These are phyloP conservation scores for Mollisiaceae sp. DNA, from an alignment of 2,329 filamentous ascomycete genomes.

Conservation along the genomic window DNA sequence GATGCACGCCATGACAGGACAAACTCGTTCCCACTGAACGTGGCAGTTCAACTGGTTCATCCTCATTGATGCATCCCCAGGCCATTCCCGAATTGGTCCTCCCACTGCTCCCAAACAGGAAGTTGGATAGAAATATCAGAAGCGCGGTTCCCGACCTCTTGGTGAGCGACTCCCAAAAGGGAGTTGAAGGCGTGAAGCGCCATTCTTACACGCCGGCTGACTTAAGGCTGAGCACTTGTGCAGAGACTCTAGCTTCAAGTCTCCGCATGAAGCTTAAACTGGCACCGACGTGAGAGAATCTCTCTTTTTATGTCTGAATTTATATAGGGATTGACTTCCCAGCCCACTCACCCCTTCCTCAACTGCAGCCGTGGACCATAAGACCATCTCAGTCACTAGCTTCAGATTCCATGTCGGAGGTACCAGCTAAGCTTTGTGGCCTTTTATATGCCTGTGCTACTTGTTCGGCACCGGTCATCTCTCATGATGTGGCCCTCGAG, in stretches of 20 bases:
- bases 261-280: slow-evolving; percentile 15
- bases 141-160: neutral
- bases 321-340: slow-evolving; percentile 18
- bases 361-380: slow-evolving; percentile 13
- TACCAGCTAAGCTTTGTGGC: neutral
- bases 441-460: neutral
- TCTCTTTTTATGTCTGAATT: neutral
- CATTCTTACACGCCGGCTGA: slow-evolving; percentile 25
- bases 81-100: slow-evolving; percentile 15
- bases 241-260: slow-evolving; percentile 10
- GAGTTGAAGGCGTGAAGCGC: slow-evolving; percentile 16
- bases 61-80: neutral
- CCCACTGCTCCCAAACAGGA: slow-evolving; percentile 10
- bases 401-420: neutral
- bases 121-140: slow-evolving; percentile 14
- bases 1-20: neutral
- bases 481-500: no score
- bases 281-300: neutral
- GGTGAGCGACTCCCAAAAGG: slow-evolving; percentile 1
- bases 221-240: slow-evolving; percentile 20
- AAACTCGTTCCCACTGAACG: slow-evolving; percentile 15
- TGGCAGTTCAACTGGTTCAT: slow-evolving; percentile 17
- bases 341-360: slow-evolving; percentile 11
- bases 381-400: slow-evolving; percentile 6
- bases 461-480: slow-evolving; percentile 5